Conservation (phyloP, 75 land plant species). For the Chamaecyparis obtusa region DNA sequence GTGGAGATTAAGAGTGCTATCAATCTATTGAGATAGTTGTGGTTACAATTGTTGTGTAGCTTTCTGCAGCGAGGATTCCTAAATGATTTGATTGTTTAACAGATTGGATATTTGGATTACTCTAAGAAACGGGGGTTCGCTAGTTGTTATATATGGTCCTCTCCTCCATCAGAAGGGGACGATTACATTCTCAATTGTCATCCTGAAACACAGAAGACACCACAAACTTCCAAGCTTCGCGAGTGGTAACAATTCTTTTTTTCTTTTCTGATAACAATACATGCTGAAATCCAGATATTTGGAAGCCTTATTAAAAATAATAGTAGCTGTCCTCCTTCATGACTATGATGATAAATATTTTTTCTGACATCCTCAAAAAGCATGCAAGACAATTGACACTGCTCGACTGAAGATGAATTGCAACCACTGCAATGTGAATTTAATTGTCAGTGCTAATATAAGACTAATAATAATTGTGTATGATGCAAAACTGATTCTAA, state of each 20-base stretch:
- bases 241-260: too few species aligned
- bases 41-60: not conserved
- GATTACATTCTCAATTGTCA: constrained; percentile 97
- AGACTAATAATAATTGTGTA: not conserved
- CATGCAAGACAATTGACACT: not conserved
- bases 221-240: constrained; percentile 86
- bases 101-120: constrained; percentile 97
- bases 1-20: not conserved
- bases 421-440: not conserved
- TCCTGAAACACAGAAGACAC: constrained; percentile 97
- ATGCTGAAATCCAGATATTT: not conserved
- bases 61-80: not conserved
- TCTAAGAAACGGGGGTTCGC: constrained; percentile 90
- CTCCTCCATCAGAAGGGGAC: constrained; percentile 94
- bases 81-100: constrained; percentile 9
- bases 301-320: not conserved
- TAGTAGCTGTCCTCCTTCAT: not conserved
- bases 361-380: not conserved
- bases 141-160: constrained; percentile 98
- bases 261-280: too few species aligned
- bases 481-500: not conserved
- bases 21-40: not conserved
- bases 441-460: not conserved
- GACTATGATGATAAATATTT: too few species aligned
- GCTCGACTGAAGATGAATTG: not conserved